A percentile compares a stretch with the other conserved stretches of the same genome.
phyloP scores from a whole-genome alignment of 148 eudicot genomes.

The Vaccinium darrowii region DNA sequence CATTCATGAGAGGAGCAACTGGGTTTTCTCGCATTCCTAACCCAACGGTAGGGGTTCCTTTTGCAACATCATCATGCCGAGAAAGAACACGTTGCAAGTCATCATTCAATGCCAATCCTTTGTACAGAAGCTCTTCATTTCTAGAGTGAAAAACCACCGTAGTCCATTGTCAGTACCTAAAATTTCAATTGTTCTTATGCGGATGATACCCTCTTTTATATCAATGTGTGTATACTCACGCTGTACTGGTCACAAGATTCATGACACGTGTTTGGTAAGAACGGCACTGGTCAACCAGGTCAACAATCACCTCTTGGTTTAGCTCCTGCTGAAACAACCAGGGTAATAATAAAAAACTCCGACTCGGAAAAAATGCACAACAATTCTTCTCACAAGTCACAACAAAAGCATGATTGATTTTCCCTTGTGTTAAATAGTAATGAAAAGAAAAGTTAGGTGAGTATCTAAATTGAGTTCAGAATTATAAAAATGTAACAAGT shows the following conservation, averaged over 20 bases:
- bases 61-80: conserved; percentile 75
- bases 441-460: not conserved
- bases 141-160: conserved; percentile 26
- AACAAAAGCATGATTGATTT: conserved; percentile 2
- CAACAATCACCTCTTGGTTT: conserved; percentile 79
- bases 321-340: conserved; percentile 48
- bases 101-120: conserved; percentile 87
- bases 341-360: not conserved
- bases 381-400: not conserved
- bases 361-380: not conserved
- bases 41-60: conserved; percentile 41
- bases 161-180: not conserved
- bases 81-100: conserved; percentile 74
- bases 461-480: not conserved
- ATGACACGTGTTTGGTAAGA: conserved; percentile 83
- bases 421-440: not conserved
- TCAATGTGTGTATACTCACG: conserved; percentile 37
- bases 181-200: not conserved
- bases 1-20: conserved; percentile 57
- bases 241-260: conserved; percentile 72
- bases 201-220: not conserved
- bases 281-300: conserved; percentile 93
- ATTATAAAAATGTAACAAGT: not conserved
- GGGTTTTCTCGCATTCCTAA: conserved; percentile 40
- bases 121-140: conserved; percentile 79